Percentiles rank a stretch among this genome's conserved stretches.
Evolutionary conservation across 768 basidiomycete species (phyloP).

Genomic region (Collybiopsis confluens): DNA sequence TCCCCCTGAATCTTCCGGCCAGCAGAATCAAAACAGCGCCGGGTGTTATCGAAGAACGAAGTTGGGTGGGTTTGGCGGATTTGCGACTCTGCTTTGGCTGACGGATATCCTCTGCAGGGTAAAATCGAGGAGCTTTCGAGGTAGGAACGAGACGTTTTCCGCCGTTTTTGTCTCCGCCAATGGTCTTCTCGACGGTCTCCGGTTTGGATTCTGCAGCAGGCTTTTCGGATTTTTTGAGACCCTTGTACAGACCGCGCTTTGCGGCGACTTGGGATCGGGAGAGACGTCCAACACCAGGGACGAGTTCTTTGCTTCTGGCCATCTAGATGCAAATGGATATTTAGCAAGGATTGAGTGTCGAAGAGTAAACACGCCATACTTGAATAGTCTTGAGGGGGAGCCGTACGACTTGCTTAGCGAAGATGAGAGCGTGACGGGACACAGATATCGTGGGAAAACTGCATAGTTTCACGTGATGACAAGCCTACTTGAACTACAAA

Average conservation of each 20-base stretch:
- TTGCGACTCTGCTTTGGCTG: constrained; percentile 92
- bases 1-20: constrained; percentile 96
- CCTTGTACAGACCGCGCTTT: constrained; percentile 83
- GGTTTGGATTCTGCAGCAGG: constrained; percentile 56
- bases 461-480: too few relatives aligned
- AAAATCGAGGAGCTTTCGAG: constrained; percentile 83
- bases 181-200: constrained; percentile 69
- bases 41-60: constrained; percentile 87
- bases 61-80: constrained; percentile 67
- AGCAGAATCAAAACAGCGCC: constrained; percentile 95
- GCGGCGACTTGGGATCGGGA: constrained; percentile 79
- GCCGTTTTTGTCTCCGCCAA: constrained; percentile 91
- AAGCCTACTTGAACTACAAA: too few relatives aligned
- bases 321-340: constrained; percentile 41
- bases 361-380: not conserved
- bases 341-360: not conserved
- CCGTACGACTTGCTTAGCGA: not conserved
- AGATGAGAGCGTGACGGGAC: too few relatives aligned
- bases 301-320: constrained; percentile 85
- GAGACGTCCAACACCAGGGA: constrained; percentile 75
- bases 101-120: constrained; percentile 92
- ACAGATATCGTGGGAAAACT: too few relatives aligned
- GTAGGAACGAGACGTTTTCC: constrained; percentile 83
- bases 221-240: constrained; percentile 71
- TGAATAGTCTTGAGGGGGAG: constrained; percentile 1